Conservation (phyloP, 2,329 filamentous ascomycete genomes). For the Fusarium humuli region DNA sequence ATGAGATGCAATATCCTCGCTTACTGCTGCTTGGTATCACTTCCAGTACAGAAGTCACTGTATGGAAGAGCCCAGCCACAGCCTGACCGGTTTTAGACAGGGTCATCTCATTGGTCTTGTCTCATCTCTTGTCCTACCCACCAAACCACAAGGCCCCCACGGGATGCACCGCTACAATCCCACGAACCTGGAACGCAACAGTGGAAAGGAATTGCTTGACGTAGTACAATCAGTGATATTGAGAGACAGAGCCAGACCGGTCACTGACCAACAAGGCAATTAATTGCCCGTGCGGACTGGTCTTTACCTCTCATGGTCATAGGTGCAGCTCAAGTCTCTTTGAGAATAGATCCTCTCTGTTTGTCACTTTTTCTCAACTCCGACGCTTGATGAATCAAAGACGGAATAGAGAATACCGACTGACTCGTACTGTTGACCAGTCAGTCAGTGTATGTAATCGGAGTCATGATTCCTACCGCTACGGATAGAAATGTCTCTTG, state of each 20-base stretch:
- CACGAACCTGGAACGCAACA: conserved; percentile 40
- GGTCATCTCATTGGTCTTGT: conserved; percentile 8
- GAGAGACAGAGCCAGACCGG: not conserved
- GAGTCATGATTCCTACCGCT: not conserved
- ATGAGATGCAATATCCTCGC: not conserved
- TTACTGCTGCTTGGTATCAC: not conserved
- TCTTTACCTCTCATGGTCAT: conserved; percentile 8
- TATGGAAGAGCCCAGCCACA: not conserved
- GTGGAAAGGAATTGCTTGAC: conserved; percentile 21
- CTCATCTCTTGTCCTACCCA: conserved; percentile 17
- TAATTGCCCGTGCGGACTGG: not conserved
- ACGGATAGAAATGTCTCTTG: conserved; percentile 15
- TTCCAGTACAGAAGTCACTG: not conserved
- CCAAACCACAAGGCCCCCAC: not conserved
- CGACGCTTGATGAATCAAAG: not conserved
- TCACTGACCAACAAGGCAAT: not conserved
- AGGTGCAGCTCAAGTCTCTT: conserved; percentile 12
- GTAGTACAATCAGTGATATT: conserved; percentile 6
- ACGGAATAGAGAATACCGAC: not conserved
- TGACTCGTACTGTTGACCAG: not conserved
- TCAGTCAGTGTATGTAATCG: not conserved
- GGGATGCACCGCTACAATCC: conserved; percentile 31
- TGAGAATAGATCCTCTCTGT: not conserved
- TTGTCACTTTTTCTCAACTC: conserved; percentile 3
- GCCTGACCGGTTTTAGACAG: not conserved